These are phyloP conservation scores for Tricladium varicosporioides DNA, from an alignment of 2,329 filamentous ascomycete species.

Conservation along the genomic window DNA sequence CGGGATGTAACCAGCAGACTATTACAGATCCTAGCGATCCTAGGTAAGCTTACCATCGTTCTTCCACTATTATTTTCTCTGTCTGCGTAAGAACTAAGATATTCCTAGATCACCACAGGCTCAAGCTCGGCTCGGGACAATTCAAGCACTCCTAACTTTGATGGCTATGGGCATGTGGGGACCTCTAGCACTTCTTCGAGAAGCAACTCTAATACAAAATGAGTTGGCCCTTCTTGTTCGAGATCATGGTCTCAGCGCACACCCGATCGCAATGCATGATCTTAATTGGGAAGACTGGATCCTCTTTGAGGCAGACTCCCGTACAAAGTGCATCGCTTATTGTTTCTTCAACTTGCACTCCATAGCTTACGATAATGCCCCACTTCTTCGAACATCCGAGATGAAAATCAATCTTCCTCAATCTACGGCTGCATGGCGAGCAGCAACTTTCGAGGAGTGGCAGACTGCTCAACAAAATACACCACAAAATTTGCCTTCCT, in stretches of 20 bases:
- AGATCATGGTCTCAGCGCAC: constrained; percentile 53
- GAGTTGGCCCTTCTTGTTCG: constrained; percentile 56
- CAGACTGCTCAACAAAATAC: constrained; percentile 46
- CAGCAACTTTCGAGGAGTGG: constrained; percentile 58
- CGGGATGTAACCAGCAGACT: too few species aligned
- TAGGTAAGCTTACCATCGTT: too few species aligned
- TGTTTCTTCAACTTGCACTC: constrained; percentile 64
- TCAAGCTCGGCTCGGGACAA: too few species aligned
- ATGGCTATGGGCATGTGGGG: constrained; percentile 62
- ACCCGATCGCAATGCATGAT: not conserved
- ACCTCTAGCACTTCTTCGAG: constrained; percentile 57
- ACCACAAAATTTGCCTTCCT: constrained; percentile 49
- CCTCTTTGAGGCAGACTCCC: constrained; percentile 52
- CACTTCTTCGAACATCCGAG: constrained; percentile 55
- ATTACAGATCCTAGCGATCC: too few species aligned
- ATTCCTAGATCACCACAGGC: too few species aligned
- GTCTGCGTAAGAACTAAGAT: too few species aligned
- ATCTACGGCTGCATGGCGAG: constrained; percentile 55
- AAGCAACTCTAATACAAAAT: constrained; percentile 57
- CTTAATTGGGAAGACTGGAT: constrained; percentile 56
- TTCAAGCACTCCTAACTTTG: constrained; percentile 57
- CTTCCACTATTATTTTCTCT: too few species aligned
- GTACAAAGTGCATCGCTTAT: constrained; percentile 59
- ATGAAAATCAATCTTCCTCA: constrained; percentile 54
- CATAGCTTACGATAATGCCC: constrained; percentile 59